Evolutionary conservation across 257 asterid species (phyloP).

Genomic region (Phtheirospermum japonicum): DNA sequence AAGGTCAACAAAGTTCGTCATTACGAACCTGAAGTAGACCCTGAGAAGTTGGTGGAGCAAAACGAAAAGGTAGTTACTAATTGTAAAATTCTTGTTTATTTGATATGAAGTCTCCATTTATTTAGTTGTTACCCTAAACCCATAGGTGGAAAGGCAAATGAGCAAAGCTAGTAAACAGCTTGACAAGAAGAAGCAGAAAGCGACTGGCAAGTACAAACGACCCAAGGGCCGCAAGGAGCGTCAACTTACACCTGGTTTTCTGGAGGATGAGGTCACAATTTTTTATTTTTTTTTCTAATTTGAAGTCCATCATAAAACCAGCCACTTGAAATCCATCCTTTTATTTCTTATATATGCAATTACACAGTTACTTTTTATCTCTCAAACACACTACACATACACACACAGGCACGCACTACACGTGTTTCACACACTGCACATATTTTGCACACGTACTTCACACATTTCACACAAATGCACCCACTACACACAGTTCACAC

Average conservation of each 20-base stretch:
- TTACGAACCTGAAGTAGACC: constrained; percentile 50
- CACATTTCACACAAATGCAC: no score
- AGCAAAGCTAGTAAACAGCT: constrained; percentile 44
- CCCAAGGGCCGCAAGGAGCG: constrained; percentile 17
- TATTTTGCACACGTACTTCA: no score
- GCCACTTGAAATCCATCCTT: no score
- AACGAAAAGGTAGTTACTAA: constrained; percentile 38
- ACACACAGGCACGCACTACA: no score
- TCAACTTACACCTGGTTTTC: constrained; percentile 14
- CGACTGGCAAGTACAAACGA: constrained; percentile 18
- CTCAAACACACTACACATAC: no score
- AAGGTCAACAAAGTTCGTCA: constrained; percentile 46
- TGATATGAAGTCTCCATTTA: neutral
- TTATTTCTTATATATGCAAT: no score
- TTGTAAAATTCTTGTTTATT: constrained; percentile 3
- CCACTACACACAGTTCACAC: no score
- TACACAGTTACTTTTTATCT: no score
- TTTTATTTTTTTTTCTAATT: no score
- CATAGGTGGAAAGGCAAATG: constrained; percentile 45
- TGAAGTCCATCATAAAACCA: no score
- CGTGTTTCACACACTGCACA: no score
- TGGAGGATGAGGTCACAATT: constrained; percentile 23
- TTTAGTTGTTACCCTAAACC: neutral
- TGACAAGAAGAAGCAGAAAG: constrained; percentile 46
- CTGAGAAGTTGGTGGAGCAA: constrained; percentile 53